These are phyloP conservation scores for Gaultheria prostrata DNA, from an alignment of 148 eudicot species.

Conservation along the genomic window DNA sequence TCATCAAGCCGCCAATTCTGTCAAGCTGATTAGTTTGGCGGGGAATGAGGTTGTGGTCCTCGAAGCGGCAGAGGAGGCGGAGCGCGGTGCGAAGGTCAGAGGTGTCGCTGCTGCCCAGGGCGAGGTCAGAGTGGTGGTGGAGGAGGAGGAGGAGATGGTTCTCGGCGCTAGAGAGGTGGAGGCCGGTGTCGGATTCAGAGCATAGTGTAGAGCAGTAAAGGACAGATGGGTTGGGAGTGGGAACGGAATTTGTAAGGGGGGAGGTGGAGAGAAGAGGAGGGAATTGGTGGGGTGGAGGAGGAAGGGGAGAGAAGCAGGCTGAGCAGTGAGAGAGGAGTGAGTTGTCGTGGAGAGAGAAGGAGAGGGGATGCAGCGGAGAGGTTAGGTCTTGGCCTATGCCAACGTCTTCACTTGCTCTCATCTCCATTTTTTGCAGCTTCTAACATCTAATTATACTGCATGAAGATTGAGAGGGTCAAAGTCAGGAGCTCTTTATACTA, in stretches of 20 bases:
- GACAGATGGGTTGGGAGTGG: conserved; percentile 11
- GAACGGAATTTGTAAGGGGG: neutral
- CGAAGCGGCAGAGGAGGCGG: conserved; percentile 48
- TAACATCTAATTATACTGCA: too few relatives aligned
- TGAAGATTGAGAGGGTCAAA: too few relatives aligned
- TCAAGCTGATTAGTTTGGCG: conserved; percentile 9
- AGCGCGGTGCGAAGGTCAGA: conserved; percentile 68
- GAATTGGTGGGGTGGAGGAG: conserved; percentile 24
- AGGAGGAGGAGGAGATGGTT: conserved; percentile 45
- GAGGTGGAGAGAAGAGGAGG: conserved; percentile 26
- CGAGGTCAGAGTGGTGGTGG: conserved; percentile 27
- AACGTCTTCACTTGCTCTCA: conserved; percentile 39
- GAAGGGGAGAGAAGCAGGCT: conserved; percentile 35
- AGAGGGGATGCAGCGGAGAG: conserved; percentile 48
- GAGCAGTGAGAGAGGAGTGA: conserved; percentile 41
- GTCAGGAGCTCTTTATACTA: too few relatives aligned
- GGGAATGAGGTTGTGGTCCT: neutral
- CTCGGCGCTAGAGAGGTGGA: conserved; percentile 54
- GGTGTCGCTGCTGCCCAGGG: conserved; percentile 28
- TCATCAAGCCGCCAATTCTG: conserved; percentile 44
- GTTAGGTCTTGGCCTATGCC: conserved; percentile 35
- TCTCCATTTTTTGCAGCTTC: conserved; percentile 34
- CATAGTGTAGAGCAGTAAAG: conserved; percentile 45
- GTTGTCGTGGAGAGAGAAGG: conserved; percentile 52
- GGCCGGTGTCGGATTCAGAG: conserved; percentile 31